Conservation (phyloP, 73 alveolate species). For the Paramecium pentaurelia region DNA sequence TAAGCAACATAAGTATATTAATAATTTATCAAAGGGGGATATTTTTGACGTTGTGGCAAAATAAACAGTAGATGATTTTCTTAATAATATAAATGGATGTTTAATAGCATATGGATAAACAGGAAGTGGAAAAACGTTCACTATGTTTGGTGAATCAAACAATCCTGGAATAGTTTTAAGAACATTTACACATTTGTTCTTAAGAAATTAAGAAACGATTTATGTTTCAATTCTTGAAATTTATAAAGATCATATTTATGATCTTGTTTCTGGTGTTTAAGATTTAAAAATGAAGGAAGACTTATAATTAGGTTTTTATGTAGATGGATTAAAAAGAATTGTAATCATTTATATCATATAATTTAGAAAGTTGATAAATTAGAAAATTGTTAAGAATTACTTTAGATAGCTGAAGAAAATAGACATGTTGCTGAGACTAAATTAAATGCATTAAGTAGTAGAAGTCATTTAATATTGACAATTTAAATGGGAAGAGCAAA, state of each 20-base stretch:
- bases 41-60: neutral
- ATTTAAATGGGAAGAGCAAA: conserved; percentile 75
- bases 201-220: conserved; percentile 63
- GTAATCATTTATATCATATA: neutral
- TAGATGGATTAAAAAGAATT: conserved; percentile 9
- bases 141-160: conserved; percentile 50
- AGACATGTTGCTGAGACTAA: conserved; percentile 75
- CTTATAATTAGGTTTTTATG: conserved; percentile 51
- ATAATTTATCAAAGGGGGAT: neutral
- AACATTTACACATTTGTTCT: conserved; percentile 81
- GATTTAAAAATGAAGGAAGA: conserved; percentile 48
- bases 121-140: conserved; percentile 64
- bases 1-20: neutral
- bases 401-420: conserved; percentile 68
- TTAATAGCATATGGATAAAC: conserved; percentile 63
- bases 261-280: conserved; percentile 61
- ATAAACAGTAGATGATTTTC: neutral
- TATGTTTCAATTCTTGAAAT: conserved; percentile 78
- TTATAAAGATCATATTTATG: conserved; percentile 90
- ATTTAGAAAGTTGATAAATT: conserved; percentile 22
- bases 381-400: conserved; percentile 67
- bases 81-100: conserved; percentile 54
- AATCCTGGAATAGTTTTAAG: conserved; percentile 88
- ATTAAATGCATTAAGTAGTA: conserved; percentile 72
- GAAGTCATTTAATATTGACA: conserved; percentile 80